phyloP scores from a whole-genome alignment of 371 early-diverging fungal genomes.

The Mortierella sp. region DNA sequence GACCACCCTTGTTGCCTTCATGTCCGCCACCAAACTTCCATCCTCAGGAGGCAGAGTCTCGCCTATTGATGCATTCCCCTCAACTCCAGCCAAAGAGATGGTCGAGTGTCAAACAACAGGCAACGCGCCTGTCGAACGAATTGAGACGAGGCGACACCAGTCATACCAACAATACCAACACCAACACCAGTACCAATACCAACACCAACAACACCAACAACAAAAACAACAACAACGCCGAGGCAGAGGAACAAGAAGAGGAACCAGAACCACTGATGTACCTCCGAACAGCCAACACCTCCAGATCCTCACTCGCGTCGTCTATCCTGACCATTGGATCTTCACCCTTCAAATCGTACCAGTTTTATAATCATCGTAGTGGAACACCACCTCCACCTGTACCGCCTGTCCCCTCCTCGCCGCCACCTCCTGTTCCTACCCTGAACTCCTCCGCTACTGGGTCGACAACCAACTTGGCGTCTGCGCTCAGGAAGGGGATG shows the following conservation, averaged over 20 bases:
- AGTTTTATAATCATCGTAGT: background rate
- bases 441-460: background rate
- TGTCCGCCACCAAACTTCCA: slow-evolving; percentile 2
- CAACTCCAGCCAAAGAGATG: background rate
- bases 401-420: background rate
- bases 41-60: background rate
- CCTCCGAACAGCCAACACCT: background rate
- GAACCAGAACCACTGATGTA: background rate
- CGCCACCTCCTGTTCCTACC: background rate
- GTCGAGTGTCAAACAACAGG: background rate
- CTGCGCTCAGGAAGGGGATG: background rate
- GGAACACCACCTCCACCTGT: background rate
- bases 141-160: background rate
- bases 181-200: background rate
- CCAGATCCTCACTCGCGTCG: background rate
- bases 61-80: background rate
- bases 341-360: background rate
- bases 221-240: background rate
- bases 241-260: background rate
- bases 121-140: background rate
- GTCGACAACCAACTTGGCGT: background rate
- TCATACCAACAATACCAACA: background rate
- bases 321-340: background rate
- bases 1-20: background rate
- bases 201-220: background rate